These are phyloP conservation scores for Apophysomyces ossiformis DNA, from an alignment of 371 early-diverging fungal species.

Conservation along the genomic window DNA sequence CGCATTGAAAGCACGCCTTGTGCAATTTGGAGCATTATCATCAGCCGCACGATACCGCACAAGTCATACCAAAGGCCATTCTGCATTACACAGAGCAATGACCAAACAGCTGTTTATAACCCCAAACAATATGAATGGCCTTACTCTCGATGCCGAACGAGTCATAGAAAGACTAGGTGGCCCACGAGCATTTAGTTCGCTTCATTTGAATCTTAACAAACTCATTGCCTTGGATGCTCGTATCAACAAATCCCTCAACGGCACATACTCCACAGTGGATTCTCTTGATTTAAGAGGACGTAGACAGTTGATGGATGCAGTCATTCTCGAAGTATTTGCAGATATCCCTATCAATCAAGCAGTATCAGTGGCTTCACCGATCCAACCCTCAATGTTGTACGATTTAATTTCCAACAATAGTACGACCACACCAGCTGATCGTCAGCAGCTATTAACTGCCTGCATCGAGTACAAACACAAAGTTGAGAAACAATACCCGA, in stretches of 20 bases:
- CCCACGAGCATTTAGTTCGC: slow-evolving; percentile 32
- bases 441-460: slow-evolving; percentile 36
- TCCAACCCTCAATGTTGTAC: slow-evolving; percentile 28
- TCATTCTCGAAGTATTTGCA: slow-evolving; percentile 46
- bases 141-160: slow-evolving; percentile 28
- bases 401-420: slow-evolving; percentile 15
- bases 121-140: slow-evolving; percentile 31
- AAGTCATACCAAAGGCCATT: slow-evolving; percentile 23
- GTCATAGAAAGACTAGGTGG: slow-evolving; percentile 42
- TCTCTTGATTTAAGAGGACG: slow-evolving; percentile 20
- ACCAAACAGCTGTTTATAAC: slow-evolving; percentile 37
- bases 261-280: slow-evolving; percentile 17
- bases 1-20: slow-evolving; percentile 25
- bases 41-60: slow-evolving; percentile 44
- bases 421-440: slow-evolving; percentile 11
- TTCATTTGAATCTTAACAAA: slow-evolving; percentile 38
- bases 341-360: slow-evolving; percentile 56
- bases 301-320: slow-evolving; percentile 41
- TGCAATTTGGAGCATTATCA: slow-evolving; percentile 49
- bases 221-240: slow-evolving; percentile 37
- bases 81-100: slow-evolving; percentile 33
- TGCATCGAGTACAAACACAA: slow-evolving; percentile 44
- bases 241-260: slow-evolving; percentile 3
- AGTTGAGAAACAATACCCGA: slow-evolving; percentile 40
- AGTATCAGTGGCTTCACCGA: slow-evolving; percentile 46